Percentiles rank a stretch among this genome's conserved stretches.
Conservation (phyloP, 768 basidiomycete genomes). For the Amanita polypyramis region DNA sequence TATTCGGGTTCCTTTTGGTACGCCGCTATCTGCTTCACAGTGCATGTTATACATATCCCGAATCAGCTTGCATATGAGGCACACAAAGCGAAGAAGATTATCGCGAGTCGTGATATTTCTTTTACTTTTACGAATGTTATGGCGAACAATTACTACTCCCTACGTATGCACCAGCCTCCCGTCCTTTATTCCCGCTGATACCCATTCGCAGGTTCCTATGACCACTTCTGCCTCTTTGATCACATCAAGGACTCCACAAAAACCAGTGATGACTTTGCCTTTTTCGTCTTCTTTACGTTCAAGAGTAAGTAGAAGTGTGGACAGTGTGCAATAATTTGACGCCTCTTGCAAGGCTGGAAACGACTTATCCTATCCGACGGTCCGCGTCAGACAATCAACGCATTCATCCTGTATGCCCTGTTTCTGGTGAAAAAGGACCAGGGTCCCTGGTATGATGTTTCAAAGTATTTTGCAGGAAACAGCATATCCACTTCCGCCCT, state of each 20-base stretch:
- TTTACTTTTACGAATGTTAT: conserved; percentile 98
- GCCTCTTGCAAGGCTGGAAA: conserved; percentile 26
- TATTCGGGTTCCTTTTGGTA: conserved; percentile 93
- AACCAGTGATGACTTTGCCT: conserved; percentile 94
- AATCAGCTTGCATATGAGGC: conserved; percentile 81
- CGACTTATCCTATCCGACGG: conserved; percentile 73
- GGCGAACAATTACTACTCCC: conserved; percentile 94
- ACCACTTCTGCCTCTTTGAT: conserved; percentile 97
- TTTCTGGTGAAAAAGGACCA: conserved; percentile 37
- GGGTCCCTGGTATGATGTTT: conserved; percentile 54
- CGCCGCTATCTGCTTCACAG: conserved; percentile 17
- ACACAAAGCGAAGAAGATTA: conserved; percentile 87
- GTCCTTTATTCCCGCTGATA: conserved; percentile 8
- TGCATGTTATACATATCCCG: conserved; percentile 5
- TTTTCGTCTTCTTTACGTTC: conserved; percentile 99
- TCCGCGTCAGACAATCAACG: conserved; percentile 65
- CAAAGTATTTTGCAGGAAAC: conserved; percentile 75
- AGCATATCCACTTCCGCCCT: conserved; percentile 71
- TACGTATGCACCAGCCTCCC: conserved; percentile 47
- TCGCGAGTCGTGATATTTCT: conserved; percentile 91
- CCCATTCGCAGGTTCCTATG: conserved; percentile 64
- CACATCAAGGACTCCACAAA: conserved; percentile 95
- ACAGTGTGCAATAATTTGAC: not conserved
- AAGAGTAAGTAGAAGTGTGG: conserved; percentile 56
- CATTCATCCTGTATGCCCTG: conserved; percentile 1